Evolutionary conservation across 768 basidiomycete genomes (phyloP), one percentile per base, ranked within the genome.

Genomic region (Boletus rubropictus): DNA sequence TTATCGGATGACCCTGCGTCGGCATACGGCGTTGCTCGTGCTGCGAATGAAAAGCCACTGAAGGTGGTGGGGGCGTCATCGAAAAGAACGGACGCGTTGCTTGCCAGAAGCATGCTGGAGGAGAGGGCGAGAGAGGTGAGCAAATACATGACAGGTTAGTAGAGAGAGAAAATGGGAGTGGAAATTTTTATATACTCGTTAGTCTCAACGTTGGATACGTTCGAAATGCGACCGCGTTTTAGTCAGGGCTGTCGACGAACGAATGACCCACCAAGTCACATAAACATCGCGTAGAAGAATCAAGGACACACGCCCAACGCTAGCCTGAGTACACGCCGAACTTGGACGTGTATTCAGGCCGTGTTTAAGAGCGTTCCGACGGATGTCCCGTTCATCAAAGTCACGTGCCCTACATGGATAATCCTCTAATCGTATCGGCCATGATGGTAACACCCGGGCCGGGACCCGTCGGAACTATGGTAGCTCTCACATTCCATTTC

Each of bases 31-130:
- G 54, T 55, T 18, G 53, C 43, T 39, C 41, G 46, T 1, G 55
- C 63, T 7, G 44, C 39, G 44, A 63, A 63, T 1, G 63, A 52
- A n/a, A 63, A 42, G 14, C 55, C 51, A 27, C 14, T 50, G 20
- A 60, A 41, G 14, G 50, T 31, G 24, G 46, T 20, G 17, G 46
- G 21, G 43, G 15, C 40, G 36, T 47, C 34, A n/a, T 5, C 32
- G 14, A 44, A 53, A 36, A 56, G 60, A 44, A 43, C 27, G 47
- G 51, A 51, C 15, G 60, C 60, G 51, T 50, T 47, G 62, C 64
- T 66, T 62, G 55, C 63, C 65, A 64, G 63, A 66, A 64, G 64
- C 63, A 54, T 50, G 47, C 55, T 40, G 20, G 48, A 55, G 22
- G 18, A 41, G 14, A 57, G 15, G 15, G 18, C 38, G 15, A 64